These are phyloP conservation scores for Theobroma grandiflorum DNA, from an alignment of 441 rosid species.

Conservation along the genomic window DNA sequence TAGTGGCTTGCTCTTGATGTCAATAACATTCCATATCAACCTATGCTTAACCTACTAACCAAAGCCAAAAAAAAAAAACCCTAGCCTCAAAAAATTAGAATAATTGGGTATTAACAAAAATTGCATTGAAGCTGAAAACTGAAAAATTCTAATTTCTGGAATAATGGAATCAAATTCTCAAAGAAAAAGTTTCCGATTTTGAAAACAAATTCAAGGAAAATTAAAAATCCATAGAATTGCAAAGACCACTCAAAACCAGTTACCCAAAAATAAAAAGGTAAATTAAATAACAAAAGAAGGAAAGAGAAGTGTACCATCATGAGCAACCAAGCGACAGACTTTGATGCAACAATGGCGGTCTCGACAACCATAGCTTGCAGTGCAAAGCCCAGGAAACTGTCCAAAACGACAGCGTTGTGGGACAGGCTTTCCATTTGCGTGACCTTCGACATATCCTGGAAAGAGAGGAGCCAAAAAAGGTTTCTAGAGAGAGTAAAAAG, in stretches of 20 bases:
- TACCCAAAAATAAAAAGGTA: not conserved
- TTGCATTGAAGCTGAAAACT: conserved; percentile 7
- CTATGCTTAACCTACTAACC: not conserved
- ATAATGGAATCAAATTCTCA: not conserved
- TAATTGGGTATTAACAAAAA: not conserved
- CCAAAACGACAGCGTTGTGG: conserved; percentile 35
- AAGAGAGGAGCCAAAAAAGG: not conserved
- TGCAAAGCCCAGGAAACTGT: conserved; percentile 33
- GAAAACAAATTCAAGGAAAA: not conserved
- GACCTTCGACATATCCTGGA: not conserved
- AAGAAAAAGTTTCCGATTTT: not conserved
- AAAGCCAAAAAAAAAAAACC: conserved; percentile 14
- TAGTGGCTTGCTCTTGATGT: not conserved
- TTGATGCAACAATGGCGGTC: conserved; percentile 46
- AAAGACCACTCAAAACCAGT: conserved; percentile 1
- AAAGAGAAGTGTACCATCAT: conserved; percentile 41
- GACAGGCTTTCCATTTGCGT: conserved; percentile 37
- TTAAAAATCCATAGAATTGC: not conserved
- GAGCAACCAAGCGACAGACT: conserved; percentile 46
- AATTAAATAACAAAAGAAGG: not conserved
- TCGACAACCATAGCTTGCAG: conserved; percentile 45
- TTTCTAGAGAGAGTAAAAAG: conserved; percentile 12
- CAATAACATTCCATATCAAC: not conserved
- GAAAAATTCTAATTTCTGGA: not conserved
- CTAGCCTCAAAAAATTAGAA: not conserved